Percentiles rank a stretch among this genome's conserved stretches.
Evolutionary conservation across 2,329 filamentous ascomycete species (phyloP).

Genomic region (Stachybotrys chartarum): DNA sequence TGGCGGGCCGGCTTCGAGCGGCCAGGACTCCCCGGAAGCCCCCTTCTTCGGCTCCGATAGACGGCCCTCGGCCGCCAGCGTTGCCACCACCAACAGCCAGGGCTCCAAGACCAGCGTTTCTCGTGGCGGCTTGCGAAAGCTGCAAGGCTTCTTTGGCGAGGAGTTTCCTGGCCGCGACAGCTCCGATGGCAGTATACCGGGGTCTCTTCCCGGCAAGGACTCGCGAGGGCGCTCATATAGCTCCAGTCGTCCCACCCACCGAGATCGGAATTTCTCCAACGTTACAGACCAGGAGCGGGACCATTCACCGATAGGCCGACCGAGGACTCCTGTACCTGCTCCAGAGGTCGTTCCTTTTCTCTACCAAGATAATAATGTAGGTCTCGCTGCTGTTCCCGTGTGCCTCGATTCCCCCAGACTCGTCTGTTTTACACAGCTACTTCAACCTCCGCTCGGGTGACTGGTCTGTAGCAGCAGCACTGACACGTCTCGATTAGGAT

Average conservation of each 20-base stretch:
- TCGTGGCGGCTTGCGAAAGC: constrained; percentile 68
- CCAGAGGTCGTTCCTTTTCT: constrained; percentile 97
- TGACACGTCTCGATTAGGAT: constrained; percentile 39
- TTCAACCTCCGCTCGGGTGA: not conserved
- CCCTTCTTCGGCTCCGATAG: constrained; percentile 63
- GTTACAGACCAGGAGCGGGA: constrained; percentile 66
- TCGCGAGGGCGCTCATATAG: constrained; percentile 58
- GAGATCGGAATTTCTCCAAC: constrained; percentile 77
- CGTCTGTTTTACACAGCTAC: too few species aligned
- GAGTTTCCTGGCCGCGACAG: constrained; percentile 71
- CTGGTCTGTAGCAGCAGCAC: not conserved
- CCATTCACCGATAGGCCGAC: constrained; percentile 62
- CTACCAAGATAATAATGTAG: constrained; percentile 73
- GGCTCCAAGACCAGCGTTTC: constrained; percentile 69
- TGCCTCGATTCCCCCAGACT: too few species aligned
- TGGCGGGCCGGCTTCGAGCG: constrained; percentile 27
- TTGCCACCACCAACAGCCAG: constrained; percentile 71
- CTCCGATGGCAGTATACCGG: constrained; percentile 61
- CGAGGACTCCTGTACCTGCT: constrained; percentile 77
- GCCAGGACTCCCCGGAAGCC: constrained; percentile 55
- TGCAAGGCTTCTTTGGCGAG: constrained; percentile 89
- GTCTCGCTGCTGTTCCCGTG: constrained; percentile 20
- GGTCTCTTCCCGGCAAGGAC: constrained; percentile 44
- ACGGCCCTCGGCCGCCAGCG: constrained; percentile 80
- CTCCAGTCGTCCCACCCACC: constrained; percentile 47